Evolutionary conservation across 805 yeast species (phyloP), one percentile per base, ranked within the genome.

Genomic region (Ogataea paraovalis): DNA sequence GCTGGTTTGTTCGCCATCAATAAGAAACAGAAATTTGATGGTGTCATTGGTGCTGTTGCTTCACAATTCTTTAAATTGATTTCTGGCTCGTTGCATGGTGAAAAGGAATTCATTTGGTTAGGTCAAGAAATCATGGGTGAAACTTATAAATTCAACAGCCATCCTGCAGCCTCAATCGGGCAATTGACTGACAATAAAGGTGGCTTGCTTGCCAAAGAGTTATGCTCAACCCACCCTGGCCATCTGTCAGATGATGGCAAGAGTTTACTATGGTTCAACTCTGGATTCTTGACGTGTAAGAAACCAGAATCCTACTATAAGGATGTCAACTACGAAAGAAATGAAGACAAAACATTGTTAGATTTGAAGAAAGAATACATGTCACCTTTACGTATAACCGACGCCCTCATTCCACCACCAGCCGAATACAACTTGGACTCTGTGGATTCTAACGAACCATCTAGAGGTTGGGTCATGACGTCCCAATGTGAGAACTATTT

Each of bases 71-170:
- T 72, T 61, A 64, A 64, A 45, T 61, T 75, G 22, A 68, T 74
- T 21, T 64, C 72, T 0, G 70, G 76, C 1, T 75, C 82, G 18
- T 73, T 84, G 9, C 85, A 86, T 73, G 95, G 95, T 36, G 95
- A 86, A 53, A 86, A 86, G 56, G 94, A 86, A 59, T 68, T 85
- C 53, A 80, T 84, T 57, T 85, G 92, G 92, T 59, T 86, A 30
- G 87, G 87, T 2, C 78, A 81, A 61, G 71, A 76, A 40, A 67
- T 76, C 36, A 70, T 76, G 39, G 83, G 87, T 12, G 80, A 81
- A 55, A 60, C 66, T 19, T 80, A 79, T 53, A 64, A 61, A 25
- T 75, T 83, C 59, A 82, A 81, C 55, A 47, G 63, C 6, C 62
- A 70, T 53, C 69, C 76, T n/a, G 85, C 85, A 0, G 86, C 81